Evolutionary conservation across 176 grass and related monocot species (phyloP).

Genomic region (Elymus sibiricus): DNA sequence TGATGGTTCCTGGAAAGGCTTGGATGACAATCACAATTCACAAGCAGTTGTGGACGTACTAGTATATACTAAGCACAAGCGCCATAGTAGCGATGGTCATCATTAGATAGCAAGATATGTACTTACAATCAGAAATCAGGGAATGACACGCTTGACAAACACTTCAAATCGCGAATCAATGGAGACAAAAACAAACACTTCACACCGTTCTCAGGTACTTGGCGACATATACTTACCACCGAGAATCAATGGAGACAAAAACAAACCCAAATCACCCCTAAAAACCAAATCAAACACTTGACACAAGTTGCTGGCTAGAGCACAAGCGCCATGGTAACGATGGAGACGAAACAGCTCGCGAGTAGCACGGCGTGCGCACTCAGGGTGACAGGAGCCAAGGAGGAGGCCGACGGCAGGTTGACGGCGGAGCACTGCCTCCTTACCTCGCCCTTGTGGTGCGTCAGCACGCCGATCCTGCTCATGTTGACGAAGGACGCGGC

Average conservation of each 20-base stretch:
- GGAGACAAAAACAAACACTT: too few relatives aligned
- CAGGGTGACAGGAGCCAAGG: not conserved
- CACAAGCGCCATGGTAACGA: not conserved
- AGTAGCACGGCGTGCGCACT: not conserved
- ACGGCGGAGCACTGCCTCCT: conserved; percentile 34
- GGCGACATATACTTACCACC: not conserved
- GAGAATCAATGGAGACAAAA: not conserved
- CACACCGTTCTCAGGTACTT: too few relatives aligned
- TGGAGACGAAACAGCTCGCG: not conserved
- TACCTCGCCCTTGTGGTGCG: conserved; percentile 36
- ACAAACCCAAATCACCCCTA: too few relatives aligned
- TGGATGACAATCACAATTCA: too few relatives aligned
- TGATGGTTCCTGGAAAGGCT: too few relatives aligned
- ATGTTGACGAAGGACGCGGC: conserved; percentile 29
- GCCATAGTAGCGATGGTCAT: too few relatives aligned
- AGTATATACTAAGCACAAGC: too few relatives aligned
- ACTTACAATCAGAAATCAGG: too few relatives aligned
- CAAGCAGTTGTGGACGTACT: too few relatives aligned
- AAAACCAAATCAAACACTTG: not conserved
- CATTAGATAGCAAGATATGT: too few relatives aligned
- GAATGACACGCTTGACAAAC: too few relatives aligned
- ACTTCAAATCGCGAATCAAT: too few relatives aligned
- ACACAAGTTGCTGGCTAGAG: not conserved
- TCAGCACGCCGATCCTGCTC: conserved; percentile 32
- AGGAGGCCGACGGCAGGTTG: conserved; percentile 20